A percentile compares a stretch with the other conserved stretches of the same genome.
Evolutionary conservation across 2,329 filamentous ascomycete species (phyloP).

Genomic region (Helminthosporium solani): DNA sequence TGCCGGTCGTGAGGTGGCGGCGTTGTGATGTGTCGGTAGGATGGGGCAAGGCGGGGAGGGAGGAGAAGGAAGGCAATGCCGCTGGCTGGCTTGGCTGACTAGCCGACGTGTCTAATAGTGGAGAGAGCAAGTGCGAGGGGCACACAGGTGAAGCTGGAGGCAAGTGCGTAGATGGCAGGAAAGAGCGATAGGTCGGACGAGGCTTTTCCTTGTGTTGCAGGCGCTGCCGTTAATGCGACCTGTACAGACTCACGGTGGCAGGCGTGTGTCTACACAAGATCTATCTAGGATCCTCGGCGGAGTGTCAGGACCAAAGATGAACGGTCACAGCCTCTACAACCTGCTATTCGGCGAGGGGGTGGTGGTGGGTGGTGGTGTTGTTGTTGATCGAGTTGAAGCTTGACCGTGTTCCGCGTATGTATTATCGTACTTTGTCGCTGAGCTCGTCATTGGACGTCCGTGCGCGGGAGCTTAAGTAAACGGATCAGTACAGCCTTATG

Average conservation of each 20-base stretch:
- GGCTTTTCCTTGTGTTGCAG: constrained; percentile 19
- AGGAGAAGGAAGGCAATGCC: background rate
- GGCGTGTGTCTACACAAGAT: constrained; percentile 33
- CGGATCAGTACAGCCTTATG: background rate
- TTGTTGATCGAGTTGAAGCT: constrained; percentile 9
- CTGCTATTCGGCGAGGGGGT: background rate
- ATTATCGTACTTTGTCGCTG: background rate
- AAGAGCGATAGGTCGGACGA: constrained; percentile 7
- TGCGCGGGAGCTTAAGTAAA: constrained; percentile 4
- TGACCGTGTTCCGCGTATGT: constrained; percentile 8
- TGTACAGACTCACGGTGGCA: constrained; percentile 39
- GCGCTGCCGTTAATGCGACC: constrained; percentile 15
- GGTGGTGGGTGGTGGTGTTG: constrained; percentile 9
- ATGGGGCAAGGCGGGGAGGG: background rate
- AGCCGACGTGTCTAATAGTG: too few species aligned
- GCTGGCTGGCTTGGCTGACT: background rate
- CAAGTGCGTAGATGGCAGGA: background rate
- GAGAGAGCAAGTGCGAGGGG: background rate
- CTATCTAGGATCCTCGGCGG: constrained; percentile 5
- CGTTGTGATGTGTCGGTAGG: background rate
- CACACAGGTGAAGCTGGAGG: constrained; percentile 7
- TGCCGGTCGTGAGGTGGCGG: background rate
- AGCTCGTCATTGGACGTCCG: background rate
- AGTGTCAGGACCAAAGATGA: constrained; percentile 10
- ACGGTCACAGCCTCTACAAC: constrained; percentile 7